Evolutionary conservation across 805 yeast genomes (phyloP).

Genomic region (Scheffersomyces lignosus): DNA sequence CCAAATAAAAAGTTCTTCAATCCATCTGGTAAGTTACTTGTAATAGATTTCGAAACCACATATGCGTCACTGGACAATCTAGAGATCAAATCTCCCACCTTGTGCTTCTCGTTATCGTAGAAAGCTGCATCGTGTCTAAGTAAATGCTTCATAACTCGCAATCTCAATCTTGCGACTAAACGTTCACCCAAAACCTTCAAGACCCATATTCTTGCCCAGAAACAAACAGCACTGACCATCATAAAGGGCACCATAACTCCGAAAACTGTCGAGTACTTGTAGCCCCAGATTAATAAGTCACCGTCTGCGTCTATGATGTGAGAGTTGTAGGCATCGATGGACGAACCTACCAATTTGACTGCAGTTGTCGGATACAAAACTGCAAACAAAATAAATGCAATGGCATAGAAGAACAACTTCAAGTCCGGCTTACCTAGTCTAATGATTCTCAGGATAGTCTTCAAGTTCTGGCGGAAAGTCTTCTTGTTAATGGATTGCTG

Average conservation of each 20-base stretch:
- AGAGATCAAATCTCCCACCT: constrained; percentile 47
- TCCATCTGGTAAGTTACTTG: constrained; percentile 46
- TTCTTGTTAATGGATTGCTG: constrained; percentile 22
- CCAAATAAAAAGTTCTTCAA: constrained; percentile 44
- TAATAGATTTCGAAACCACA: constrained; percentile 44
- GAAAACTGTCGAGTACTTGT: constrained; percentile 41
- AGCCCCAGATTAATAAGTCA: constrained; percentile 44
- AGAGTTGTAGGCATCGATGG: constrained; percentile 42
- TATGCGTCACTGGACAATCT: constrained; percentile 47
- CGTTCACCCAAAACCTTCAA: constrained; percentile 41
- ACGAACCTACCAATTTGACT: constrained; percentile 43
- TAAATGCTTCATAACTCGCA: constrained; percentile 42
- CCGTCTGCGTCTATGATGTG: constrained; percentile 38
- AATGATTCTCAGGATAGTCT: constrained; percentile 38
- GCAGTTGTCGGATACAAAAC: constrained; percentile 45
- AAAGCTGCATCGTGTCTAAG: constrained; percentile 43
- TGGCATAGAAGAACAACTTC: constrained; percentile 36
- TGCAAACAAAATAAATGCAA: constrained; percentile 43
- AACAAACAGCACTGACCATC: constrained; percentile 42
- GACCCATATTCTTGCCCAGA: constrained; percentile 49
- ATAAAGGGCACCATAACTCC: constrained; percentile 45
- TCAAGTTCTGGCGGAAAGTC: constrained; percentile 32
- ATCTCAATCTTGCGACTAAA: constrained; percentile 42
- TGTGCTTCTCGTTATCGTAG: constrained; percentile 44
- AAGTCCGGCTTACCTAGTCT: constrained; percentile 41